phyloP scores from a whole-genome alignment of 2,329 filamentous ascomycete species.

The Purpureocillium lavendulum region DNA sequence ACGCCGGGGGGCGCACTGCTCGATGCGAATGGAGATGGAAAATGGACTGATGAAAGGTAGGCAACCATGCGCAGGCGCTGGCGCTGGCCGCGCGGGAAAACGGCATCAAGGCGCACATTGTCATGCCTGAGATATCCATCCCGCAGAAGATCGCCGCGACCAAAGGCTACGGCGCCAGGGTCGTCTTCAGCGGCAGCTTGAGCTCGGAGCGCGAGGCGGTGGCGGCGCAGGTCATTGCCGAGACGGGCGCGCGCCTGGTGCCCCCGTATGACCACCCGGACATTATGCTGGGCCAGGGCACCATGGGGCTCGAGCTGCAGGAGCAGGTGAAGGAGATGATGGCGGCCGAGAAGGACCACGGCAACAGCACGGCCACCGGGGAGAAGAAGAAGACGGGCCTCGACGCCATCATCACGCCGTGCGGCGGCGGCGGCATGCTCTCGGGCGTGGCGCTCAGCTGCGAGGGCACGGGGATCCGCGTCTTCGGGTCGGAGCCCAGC shows the following conservation, averaged over 20 bases:
- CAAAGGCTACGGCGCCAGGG: constrained; percentile 62
- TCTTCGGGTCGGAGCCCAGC: constrained; percentile 82
- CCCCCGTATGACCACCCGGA: constrained; percentile 91
- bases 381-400: constrained; percentile 23
- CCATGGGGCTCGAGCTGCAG: constrained; percentile 73
- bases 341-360: constrained; percentile 10
- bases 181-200: constrained; percentile 79
- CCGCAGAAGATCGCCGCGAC: constrained; percentile 85
- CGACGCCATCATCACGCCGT: constrained; percentile 71
- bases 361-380: constrained; percentile 6
- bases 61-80: constrained; percentile 91
- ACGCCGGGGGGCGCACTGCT: too few species aligned
- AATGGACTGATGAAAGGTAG: constrained; percentile 35
- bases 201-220: constrained; percentile 72
- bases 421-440: constrained; percentile 84
- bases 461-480: constrained; percentile 59
- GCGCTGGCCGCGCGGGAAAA: constrained; percentile 72
- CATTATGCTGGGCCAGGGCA: constrained; percentile 91
- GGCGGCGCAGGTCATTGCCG: constrained; percentile 56
- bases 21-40: too few species aligned
- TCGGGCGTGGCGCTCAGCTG: constrained; percentile 73
- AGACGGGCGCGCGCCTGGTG: constrained; percentile 70
- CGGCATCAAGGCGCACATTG: constrained; percentile 71
- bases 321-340: constrained; percentile 57
- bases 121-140: constrained; percentile 84